Conservation (phyloP, 2,329 filamentous ascomycete genomes). For the Zymoseptoria crescenta region DNA sequence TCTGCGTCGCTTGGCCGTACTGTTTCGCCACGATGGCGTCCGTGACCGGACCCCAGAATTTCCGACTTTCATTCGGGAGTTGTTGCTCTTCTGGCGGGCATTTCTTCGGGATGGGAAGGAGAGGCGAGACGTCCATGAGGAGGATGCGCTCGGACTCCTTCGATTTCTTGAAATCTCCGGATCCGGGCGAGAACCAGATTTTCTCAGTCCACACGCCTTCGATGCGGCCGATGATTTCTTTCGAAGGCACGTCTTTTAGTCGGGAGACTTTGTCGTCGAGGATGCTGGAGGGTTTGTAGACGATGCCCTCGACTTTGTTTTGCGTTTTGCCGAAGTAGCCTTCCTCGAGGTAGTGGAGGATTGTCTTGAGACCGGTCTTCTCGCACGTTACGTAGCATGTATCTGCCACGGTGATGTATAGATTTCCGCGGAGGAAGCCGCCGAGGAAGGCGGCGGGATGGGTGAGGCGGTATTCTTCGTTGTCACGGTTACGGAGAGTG, state of each 20-base stretch:
- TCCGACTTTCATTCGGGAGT: constrained; percentile 80
- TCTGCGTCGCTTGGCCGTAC: constrained; percentile 70
- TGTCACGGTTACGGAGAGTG: constrained; percentile 65
- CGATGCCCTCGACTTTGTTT: constrained; percentile 82
- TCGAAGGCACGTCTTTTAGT: constrained; percentile 79
- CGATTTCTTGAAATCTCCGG: constrained; percentile 38
- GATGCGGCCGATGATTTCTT: constrained; percentile 73
- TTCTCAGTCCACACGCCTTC: constrained; percentile 78
- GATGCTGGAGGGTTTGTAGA: constrained; percentile 77
- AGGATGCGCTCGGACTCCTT: constrained; percentile 54
- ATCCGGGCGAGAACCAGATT: constrained; percentile 51
- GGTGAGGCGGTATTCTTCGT: constrained; percentile 90
- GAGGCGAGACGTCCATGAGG: constrained; percentile 80
- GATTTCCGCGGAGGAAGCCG: constrained; percentile 75
- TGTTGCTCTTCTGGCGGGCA: constrained; percentile 71
- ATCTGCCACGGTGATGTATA: constrained; percentile 86
- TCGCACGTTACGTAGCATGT: constrained; percentile 80
- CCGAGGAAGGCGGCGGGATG: constrained; percentile 91
- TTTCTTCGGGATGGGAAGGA: constrained; percentile 69
- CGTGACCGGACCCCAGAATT: constrained; percentile 82
- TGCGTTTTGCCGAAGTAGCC: constrained; percentile 88
- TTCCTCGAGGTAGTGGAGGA: constrained; percentile 87
- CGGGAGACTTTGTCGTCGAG: constrained; percentile 71
- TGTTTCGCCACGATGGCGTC: constrained; percentile 76
- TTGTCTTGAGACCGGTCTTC: constrained; percentile 84